Conservation (phyloP, 164 flowering plant species). For the Stephania yunnanensis region DNA sequence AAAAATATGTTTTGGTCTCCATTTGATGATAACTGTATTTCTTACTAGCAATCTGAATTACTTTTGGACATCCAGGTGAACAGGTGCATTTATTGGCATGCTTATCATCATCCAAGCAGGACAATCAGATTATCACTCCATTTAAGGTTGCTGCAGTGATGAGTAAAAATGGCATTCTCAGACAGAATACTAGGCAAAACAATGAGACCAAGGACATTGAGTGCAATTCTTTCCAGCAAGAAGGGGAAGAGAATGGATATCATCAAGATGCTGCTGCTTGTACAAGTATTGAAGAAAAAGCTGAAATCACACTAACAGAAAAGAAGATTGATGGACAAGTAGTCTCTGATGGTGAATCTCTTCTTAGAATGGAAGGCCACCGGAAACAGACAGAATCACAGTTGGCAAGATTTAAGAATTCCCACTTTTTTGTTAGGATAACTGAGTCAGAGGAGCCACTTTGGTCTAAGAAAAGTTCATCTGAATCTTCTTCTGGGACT, state of each 20-base stretch:
- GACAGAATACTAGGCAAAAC: slow-evolving; percentile 34
- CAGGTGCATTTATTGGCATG: slow-evolving; percentile 85
- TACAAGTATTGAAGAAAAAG: slow-evolving; percentile 32
- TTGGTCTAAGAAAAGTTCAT: slow-evolving; percentile 57
- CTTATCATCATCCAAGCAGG: slow-evolving; percentile 71
- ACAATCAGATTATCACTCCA: slow-evolving; percentile 79
- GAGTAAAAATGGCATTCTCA: slow-evolving; percentile 56
- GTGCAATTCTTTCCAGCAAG: slow-evolving; percentile 13
- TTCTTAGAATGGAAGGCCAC: slow-evolving; percentile 75
- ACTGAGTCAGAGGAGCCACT: slow-evolving; percentile 70
- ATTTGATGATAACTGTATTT: not conserved
- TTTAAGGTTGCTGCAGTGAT: slow-evolving; percentile 89
- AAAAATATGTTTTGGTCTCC: not conserved
- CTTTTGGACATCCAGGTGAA: slow-evolving; percentile 55
- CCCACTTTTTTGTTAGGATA: slow-evolving; percentile 88
- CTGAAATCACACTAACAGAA: slow-evolving; percentile 21
- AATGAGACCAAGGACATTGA: slow-evolving; percentile 30
- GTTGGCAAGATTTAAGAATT: slow-evolving; percentile 58
- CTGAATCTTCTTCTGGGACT: slow-evolving; percentile 21
- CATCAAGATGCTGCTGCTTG: slow-evolving; percentile 24
- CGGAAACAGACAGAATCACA: slow-evolving; percentile 61
- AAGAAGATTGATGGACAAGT: slow-evolving; percentile 29
- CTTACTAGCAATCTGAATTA: slow-evolving; percentile 6
- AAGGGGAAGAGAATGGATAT: slow-evolving; percentile 15
- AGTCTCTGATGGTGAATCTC: slow-evolving; percentile 70